phyloP scores from a whole-genome alignment of 345 rosid species.

The Raphanus sativus region DNA sequence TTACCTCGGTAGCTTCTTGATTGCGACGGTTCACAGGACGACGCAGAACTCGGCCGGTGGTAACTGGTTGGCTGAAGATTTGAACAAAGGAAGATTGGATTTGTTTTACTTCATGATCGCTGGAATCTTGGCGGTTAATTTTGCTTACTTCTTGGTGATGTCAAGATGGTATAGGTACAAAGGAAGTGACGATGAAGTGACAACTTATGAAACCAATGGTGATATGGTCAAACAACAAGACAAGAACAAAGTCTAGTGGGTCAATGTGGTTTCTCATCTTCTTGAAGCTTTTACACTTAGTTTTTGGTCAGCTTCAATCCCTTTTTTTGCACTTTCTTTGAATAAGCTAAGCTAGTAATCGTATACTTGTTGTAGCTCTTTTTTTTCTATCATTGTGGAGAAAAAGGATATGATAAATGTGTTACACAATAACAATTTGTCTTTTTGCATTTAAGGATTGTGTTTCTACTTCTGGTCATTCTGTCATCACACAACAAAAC shows the following conservation, averaged over 20 bases:
- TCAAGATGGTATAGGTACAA: constrained; percentile 48
- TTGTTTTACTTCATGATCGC: constrained; percentile 46
- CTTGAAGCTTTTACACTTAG: constrained; percentile 28
- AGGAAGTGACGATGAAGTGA: constrained; percentile 32
- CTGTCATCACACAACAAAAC: neutral
- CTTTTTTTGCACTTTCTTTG: constrained; percentile 5
- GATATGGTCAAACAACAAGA: constrained; percentile 30
- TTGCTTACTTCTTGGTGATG: constrained; percentile 38
- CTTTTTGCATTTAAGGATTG: constrained; percentile 6
- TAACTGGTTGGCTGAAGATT: constrained; percentile 43
- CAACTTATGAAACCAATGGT: constrained; percentile 17
- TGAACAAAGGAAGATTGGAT: constrained; percentile 53
- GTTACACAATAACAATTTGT: constrained; percentile 16
- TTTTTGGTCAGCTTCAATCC: constrained; percentile 35
- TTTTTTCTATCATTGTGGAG: constrained; percentile 36
- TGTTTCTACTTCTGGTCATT: constrained; percentile 16
- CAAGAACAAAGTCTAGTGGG: constrained; percentile 31
- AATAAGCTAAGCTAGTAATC: constrained; percentile 33
- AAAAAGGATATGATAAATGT: constrained; percentile 20
- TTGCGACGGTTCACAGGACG: constrained; percentile 35
- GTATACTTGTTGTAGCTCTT: constrained; percentile 19
- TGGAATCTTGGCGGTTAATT: constrained; percentile 33
- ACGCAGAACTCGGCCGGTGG: constrained; percentile 31
- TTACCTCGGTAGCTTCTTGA: constrained; percentile 43
- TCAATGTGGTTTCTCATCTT: neutral